Percentiles rank a stretch among this genome's conserved stretches.
phyloP scores from a whole-genome alignment of 768 basidiomycete species.

The Mycena filopes region DNA sequence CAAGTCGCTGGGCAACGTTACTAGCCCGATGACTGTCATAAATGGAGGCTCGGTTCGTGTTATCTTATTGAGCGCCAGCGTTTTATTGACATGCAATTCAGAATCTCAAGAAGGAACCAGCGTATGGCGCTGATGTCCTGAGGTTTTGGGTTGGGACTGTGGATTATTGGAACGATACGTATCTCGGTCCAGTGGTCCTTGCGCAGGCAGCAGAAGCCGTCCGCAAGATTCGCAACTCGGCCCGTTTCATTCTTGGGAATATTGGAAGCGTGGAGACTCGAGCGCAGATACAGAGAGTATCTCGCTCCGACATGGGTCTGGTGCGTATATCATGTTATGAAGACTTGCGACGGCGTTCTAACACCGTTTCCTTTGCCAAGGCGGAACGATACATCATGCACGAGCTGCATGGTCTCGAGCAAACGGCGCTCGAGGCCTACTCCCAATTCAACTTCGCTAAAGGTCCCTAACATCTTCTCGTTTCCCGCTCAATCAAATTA shows the following conservation, averaged over 20 bases:
- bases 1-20: constrained; percentile 93
- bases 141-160: constrained; percentile 93
- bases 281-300: constrained; percentile 47
- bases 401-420: constrained; percentile 80
- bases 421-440: constrained; percentile 74
- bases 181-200: constrained; percentile 83
- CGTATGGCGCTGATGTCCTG: constrained; percentile 87
- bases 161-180: constrained; percentile 90
- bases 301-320: constrained; percentile 65
- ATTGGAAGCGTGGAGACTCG: constrained; percentile 54
- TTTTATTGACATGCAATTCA: constrained; percentile 40
- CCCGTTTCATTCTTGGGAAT: constrained; percentile 88
- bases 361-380: constrained; percentile 49
- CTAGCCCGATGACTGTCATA: constrained; percentile 86
- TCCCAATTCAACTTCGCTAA: constrained; percentile 80
- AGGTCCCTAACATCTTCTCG: constrained; percentile 59
- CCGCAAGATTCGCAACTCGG: constrained; percentile 87
- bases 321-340: constrained; percentile 52
- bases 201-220: constrained; percentile 79
- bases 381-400: constrained; percentile 89
- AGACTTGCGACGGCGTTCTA: background rate
- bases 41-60: constrained; percentile 75
- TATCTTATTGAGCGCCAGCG: background rate
- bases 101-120: constrained; percentile 78
- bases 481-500: background rate